Evolutionary conservation across 495 filamentous ascomycete genomes (phyloP), one percentile per base, ranked within the genome.

Genomic region (Penicillium chermesinum): DNA sequence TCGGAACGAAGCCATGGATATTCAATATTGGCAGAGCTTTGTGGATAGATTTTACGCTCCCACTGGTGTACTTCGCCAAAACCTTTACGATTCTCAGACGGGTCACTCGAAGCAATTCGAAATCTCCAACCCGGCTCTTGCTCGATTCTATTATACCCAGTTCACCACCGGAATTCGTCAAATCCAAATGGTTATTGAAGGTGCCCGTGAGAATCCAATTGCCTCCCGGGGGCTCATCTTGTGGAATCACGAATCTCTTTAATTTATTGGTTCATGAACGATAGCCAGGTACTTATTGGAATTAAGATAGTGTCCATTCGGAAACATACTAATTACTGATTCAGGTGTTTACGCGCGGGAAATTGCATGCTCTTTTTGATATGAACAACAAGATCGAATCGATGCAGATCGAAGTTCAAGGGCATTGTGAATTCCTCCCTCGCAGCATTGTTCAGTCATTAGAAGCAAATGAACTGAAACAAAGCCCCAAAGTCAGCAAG

Each of bases 61-160:
- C 0, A 76, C 74, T 6, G 87, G 87, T 25, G 78, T 84, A 16
- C 80, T 89, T 54, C 81, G 83, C 44, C 77, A 86, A 49, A 73
- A 78, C 15, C 70, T 88, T n/a, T 76, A 62, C 52, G 66, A 73
- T 34, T 57, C 63, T 12, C 72, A 77, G 20, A 66, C 74, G 14
- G 68, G 70, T 16, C 25, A 30, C 25, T 59, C 65, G 10, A 95
- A 93, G 63, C 79, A 84, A 43, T 93, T 85, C 48, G 88, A 91
- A 54, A 86, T 96, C 36, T 75, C 81, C 2, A 84, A 80, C 22
- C 76, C 87, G 7, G 82, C 85, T 1, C 65, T 96, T 15, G 76
- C 90, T 13, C 82, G 88, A 40, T 95, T 87, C 54, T 94, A 91
- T 61, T 71, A 82, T 41, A 88, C 84, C 0, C 85, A 91, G 52